Base-by-base conservation (phyloP, 2,329 filamentous ascomycete species). In the Phoma sp. region DNA sequence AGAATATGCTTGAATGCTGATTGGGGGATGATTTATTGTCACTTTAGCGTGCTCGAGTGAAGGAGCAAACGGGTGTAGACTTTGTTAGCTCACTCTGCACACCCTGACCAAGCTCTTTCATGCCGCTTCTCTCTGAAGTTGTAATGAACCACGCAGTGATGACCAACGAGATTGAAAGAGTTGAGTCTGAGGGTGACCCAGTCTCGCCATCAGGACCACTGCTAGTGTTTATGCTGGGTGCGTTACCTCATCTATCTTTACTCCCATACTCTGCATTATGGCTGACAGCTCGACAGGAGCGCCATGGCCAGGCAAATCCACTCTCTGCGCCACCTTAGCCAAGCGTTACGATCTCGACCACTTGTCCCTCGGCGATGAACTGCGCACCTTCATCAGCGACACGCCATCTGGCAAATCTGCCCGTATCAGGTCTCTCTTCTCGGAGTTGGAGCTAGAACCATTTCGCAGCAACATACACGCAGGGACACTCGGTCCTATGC, bases 301-400 rank as follows among this genome's bases (percentile, higher is more conserved):
- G 6, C 59, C 57, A 3, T 62, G 59, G 39, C 48, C 57, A 7
- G 55, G 57, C 23, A 62, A 60, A 26, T 46, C 47, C 17, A 62
- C 57, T 14, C 45, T 60, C 26, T 48, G 54, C 32, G 42, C 33
- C 34, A 20, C 42, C 5, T 42, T 62, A 32, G 20, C 45, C 30
- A 28, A 21, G 7, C 40, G 28, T 10, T 50, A 56, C 40, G n/a
- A 34, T 23, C 42, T 62, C 20, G 43, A 39, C 26, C 54, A 60
- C 36, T 46, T 60, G 36, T 56, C 52, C 10, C 38, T 60, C 9
- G 52, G 60, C 48, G 28, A 38, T 42, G 55, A 62, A 28, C 32
- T 60, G 7, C 54, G 55, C 23, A 28, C 47, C 1, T 50, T 59
- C 11, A 29, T 57, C 18, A 55, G 42, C 14, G 14, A 36, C 7